Evolutionary conservation across 345 rosid genomes (phyloP), one percentile per base, ranked within the genome.

Genomic region (Cardamine resedifolia): DNA sequence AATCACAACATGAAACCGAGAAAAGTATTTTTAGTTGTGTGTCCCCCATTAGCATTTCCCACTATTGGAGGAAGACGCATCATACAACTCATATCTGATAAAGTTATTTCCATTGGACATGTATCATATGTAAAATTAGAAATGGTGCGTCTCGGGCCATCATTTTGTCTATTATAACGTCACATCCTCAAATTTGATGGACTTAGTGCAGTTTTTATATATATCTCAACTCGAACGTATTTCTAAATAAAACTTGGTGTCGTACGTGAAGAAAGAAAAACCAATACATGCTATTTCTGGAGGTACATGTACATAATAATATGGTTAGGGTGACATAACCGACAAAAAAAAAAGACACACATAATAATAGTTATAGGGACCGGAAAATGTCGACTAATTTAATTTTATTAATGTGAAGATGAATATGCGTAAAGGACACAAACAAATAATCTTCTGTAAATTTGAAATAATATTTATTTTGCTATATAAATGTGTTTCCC

Each of bases 161-260:
- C 78, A 74, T 66, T 38, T 59, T 73, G 77, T 65, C 77, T 65
- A 58, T 58, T 27, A 28, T 58, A 57, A 20, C 43, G 56, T 73
- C 71, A 48, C 71, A 73, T 55, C 69, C 38, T n/a, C 47, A 45
- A 53, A 33, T 21, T 43, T 16, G 33, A 61, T 27, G 62, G 33
- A 43, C 27, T 14, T 36, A 33, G 16, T 10, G 74, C 27, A 21
- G 5, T 6, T 16, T 21, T 15, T 21, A 31, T 49, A 16, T 43
- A 3, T 33, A 18, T 30, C 31, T 51, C 34, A 62, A 26, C 18
- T 61, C 52, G 48, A 50, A 52, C 55, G 31, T 71, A 58, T 61
- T 51, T 39, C 12, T 39, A 21, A 12, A 41, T 31, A 21, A 69
- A 58, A 21, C 19, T 33, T 12, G 74, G 19, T 49, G 26, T 9